phyloP scores from a whole-genome alignment of 2,329 filamentous ascomycete species.

The Calycina marina region DNA sequence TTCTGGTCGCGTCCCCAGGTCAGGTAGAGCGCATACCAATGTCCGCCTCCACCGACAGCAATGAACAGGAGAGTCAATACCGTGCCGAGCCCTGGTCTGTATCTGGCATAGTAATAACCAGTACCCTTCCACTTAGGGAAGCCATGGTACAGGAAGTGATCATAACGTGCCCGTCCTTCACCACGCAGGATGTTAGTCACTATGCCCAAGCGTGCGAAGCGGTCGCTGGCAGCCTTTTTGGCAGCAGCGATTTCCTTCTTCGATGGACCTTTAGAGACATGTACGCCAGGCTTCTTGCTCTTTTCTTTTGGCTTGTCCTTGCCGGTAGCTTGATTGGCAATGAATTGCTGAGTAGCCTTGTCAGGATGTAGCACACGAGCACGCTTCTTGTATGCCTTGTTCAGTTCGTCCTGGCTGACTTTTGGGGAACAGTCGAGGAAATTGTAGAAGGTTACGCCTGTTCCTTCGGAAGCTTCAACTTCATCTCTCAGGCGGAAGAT shows the following conservation, averaged over 20 bases:
- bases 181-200: conserved; percentile 79
- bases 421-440: conserved; percentile 64
- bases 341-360: conserved; percentile 79
- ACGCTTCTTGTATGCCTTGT: conserved; percentile 85
- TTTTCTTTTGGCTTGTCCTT: conserved; percentile 33
- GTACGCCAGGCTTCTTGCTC: conserved; percentile 42
- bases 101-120: conserved; percentile 94
- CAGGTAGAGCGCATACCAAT: conserved; percentile 77
- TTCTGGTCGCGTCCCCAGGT: conserved; percentile 81
- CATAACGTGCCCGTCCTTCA: conserved; percentile 70
- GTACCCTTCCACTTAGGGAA: conserved; percentile 96
- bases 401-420: conserved; percentile 76
- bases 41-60: conserved; percentile 67
- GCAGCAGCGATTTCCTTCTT: conserved; percentile 63
- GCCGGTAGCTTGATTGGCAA: conserved; percentile 46
- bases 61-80: conserved; percentile 73
- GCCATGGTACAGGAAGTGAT: conserved; percentile 83
- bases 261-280: conserved; percentile 56
- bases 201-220: conserved; percentile 71
- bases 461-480: conserved; percentile 58
- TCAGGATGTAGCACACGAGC: conserved; percentile 77
- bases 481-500: conserved; percentile 95
- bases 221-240: conserved; percentile 66
- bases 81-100: conserved; percentile 76
- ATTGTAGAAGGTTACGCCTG: conserved; percentile 81